phyloP scores from a whole-genome alignment of 495 filamentous ascomycete genomes.

The Penicillium riverlandense region DNA sequence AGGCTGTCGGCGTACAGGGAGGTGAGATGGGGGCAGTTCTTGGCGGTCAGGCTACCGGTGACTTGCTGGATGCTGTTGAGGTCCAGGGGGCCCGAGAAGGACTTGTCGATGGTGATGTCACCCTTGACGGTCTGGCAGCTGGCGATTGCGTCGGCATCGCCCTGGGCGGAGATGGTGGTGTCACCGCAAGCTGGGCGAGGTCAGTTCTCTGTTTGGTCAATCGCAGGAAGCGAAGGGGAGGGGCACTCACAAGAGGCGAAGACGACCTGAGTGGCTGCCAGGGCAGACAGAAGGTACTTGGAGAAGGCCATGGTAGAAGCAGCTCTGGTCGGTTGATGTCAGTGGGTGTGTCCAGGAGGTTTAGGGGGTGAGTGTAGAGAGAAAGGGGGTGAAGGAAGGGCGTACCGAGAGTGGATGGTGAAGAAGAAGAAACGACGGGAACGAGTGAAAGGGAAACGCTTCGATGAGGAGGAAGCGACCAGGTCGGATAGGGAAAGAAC shows the following conservation, averaged over 20 bases:
- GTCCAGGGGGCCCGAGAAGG: conserved; percentile 40
- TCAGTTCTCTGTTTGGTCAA: neutral
- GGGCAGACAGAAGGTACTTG: conserved; percentile 65
- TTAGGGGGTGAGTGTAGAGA: neutral
- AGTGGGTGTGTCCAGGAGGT: neutral
- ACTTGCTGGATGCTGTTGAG: conserved; percentile 49
- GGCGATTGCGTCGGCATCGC: conserved; percentile 62
- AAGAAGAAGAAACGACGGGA: conserved; percentile 17
- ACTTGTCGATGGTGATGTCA: conserved; percentile 55
- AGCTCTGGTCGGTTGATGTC: conserved; percentile 10
- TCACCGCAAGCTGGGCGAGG: conserved; percentile 15
- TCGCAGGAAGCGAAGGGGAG: neutral
- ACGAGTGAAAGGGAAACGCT: conserved; percentile 28
- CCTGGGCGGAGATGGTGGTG: conserved; percentile 57
- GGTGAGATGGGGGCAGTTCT: conserved; percentile 21
- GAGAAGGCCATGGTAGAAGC: conserved; percentile 63
- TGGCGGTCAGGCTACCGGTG: conserved; percentile 56
- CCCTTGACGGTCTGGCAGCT: conserved; percentile 65
- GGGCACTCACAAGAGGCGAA: conserved; percentile 45
- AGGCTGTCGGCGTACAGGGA: no score
- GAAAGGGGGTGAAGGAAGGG: neutral
- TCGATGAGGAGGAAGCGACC: no score
- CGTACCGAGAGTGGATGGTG: conserved; percentile 6
- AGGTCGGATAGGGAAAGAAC: conserved; percentile 26
- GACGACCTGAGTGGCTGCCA: conserved; percentile 58